Evolutionary conservation across 805 yeast genomes (phyloP), one percentile per base, ranked within the genome.

Genomic region (Candida methanosorbosa): DNA sequence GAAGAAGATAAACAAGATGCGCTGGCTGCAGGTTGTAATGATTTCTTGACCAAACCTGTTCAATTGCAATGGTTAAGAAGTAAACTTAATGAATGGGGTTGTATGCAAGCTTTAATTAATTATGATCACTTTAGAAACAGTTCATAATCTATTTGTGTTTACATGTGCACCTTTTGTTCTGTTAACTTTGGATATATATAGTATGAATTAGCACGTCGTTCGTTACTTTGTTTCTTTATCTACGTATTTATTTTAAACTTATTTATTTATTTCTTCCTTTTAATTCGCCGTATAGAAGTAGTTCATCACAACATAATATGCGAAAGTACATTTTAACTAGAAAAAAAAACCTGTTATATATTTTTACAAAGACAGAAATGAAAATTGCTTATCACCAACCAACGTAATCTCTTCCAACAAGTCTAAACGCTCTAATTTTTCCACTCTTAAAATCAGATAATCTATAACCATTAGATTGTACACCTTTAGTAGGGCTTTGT

Each of bases 1-100:
- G 75, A 80, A 12, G 78, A 78, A 21, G 97, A 88, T 59, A 79
- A 83, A 53, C 79, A 85, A 41, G 84, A 85, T 49, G 98, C 98
- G 0, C 65, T 92, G 36, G 82, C 94, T 20, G 96, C 97, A 3
- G 99, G 99, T 31, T 92, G 99, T 60, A 92, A 92, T 51, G 99
- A 92, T 57, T 92, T 81, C 61, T 61, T 92, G 45, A 92, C 97
- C 9, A 92, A 92, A 46, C 99, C 99, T 0, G 97, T 92, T 8
- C 90, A 87, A 47, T 65, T 90, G 45, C 84, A 77, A 32, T 92
- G 99, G 99, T 65, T 92, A 31, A 84, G 87, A 49, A 85, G 84
- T 51, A 92, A 92, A 59, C 83, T 92, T 34, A 81, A 87, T 1
- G 97, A 90, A 57, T 92, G 97, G 97, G 97, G 98, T 1, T 90